Percentiles rank a stretch among this genome's conserved stretches.
phyloP scores from a whole-genome alignment of 208 protist species.

The Wallacemonas rigidus region DNA sequence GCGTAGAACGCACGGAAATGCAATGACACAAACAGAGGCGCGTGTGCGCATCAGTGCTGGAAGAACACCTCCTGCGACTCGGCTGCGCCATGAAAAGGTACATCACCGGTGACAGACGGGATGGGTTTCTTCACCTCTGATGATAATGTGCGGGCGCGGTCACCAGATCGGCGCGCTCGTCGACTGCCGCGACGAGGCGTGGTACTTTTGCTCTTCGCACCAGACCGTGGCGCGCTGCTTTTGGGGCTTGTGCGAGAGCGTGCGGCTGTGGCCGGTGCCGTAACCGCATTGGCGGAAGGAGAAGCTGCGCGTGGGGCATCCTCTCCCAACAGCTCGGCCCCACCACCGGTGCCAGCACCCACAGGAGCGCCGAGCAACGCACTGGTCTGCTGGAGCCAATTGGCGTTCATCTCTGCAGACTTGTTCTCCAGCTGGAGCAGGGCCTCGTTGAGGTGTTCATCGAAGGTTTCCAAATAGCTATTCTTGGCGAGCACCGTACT shows the following conservation, averaged over 20 bases:
- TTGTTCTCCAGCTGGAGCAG: slow-evolving; percentile 55
- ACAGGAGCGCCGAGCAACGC: background rate
- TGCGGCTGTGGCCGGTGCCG: too few relatives aligned
- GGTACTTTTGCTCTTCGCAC: slow-evolving; percentile 1
- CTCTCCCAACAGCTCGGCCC: background rate
- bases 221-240: background rate
- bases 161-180: background rate
- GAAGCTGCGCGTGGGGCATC: background rate
- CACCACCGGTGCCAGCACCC: background rate
- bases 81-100: slow-evolving; percentile 16
- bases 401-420: slow-evolving; percentile 16
- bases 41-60: slow-evolving; percentile 35
- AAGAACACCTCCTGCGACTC: slow-evolving; percentile 88
- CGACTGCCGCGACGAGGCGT: background rate
- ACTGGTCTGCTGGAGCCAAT: background rate
- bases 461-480: slow-evolving; percentile 62
- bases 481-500: slow-evolving; percentile 17
- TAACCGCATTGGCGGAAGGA: too few relatives aligned
- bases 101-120: background rate
- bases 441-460: slow-evolving; percentile 62
- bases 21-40: too few relatives aligned
- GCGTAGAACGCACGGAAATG: too few relatives aligned
- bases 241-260: background rate
- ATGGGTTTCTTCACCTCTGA: background rate
- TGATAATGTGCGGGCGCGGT: background rate